Evolutionary conservation across 176 grass and related monocot species (phyloP).

Genomic region (Neostapfia colusana): DNA sequence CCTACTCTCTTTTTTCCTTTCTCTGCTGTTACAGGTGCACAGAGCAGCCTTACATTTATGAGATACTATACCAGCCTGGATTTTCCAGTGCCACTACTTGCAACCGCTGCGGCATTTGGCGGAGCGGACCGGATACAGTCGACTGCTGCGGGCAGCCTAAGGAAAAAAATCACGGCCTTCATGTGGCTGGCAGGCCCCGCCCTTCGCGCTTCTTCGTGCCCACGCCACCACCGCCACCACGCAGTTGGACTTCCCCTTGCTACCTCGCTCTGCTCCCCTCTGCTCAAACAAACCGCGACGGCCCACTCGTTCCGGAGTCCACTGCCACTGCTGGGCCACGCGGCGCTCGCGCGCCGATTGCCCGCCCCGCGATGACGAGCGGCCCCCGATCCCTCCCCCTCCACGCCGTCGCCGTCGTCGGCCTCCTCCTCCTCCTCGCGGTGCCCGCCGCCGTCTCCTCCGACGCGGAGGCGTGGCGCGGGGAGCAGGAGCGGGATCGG

Average conservation of each 20-base stretch:
- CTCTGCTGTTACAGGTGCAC: no score
- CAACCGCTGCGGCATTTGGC: no score
- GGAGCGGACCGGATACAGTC: no score
- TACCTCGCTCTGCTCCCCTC: not conserved
- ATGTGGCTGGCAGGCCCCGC: no score
- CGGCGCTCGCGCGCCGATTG: not conserved
- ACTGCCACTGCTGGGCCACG: not conserved
- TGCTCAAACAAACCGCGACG: not conserved
- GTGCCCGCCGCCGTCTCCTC: not conserved
- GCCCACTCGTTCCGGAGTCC: not conserved
- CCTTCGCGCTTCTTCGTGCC: not conserved
- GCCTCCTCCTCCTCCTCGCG: conserved; percentile 10
- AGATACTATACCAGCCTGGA: no score
- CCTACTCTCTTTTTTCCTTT: no score
- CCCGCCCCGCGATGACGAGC: conserved; percentile 11
- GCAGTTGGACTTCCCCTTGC: not conserved
- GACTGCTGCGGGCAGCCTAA: no score
- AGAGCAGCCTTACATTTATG: no score
- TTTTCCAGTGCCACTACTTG: no score
- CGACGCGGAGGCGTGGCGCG: not conserved
- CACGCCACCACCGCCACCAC: not conserved
- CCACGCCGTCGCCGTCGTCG: not conserved
- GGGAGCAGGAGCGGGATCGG: conserved; percentile 59
- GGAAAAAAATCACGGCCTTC: not conserved
- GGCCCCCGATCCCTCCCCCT: not conserved